Percentiles rank a stretch among this genome's conserved stretches.
Evolutionary conservation across 2,329 filamentous ascomycete genomes (phyloP).

Genomic region (Aspergillus piperis): DNA sequence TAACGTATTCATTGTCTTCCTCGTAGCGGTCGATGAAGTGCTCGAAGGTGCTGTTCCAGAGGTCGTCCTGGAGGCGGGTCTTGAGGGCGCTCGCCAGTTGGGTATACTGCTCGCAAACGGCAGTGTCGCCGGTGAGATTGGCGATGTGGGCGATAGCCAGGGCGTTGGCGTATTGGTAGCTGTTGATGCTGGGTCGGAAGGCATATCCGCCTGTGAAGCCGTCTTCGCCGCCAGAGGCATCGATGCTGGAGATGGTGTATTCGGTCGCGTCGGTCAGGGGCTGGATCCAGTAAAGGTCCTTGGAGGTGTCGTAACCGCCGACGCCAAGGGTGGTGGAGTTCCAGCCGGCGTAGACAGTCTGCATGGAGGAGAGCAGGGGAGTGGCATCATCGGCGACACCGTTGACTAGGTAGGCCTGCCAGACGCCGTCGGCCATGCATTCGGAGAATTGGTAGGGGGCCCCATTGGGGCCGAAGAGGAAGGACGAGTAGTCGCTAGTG

Average conservation of each 20-base stretch:
- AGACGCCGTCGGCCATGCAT: slow-evolving; percentile 44
- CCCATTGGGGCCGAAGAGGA: slow-evolving; percentile 43
- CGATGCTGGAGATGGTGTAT: slow-evolving; percentile 49
- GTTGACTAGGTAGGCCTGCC: slow-evolving; percentile 46
- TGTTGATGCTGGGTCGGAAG: slow-evolving; percentile 49
- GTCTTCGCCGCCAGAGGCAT: slow-evolving; percentile 38
- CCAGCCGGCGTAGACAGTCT: slow-evolving; percentile 21
- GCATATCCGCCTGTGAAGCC: slow-evolving; percentile 45
- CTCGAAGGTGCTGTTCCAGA: slow-evolving; percentile 48
- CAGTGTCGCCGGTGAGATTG: slow-evolving; percentile 28
- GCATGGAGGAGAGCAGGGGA: slow-evolving; percentile 31
- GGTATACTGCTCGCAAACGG: slow-evolving; percentile 24
- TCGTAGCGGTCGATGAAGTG: slow-evolving; percentile 50
- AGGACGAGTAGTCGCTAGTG: slow-evolving; percentile 47
- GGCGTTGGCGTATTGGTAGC: slow-evolving; percentile 49
- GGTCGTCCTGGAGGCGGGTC: slow-evolving; percentile 37
- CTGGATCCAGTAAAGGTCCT: slow-evolving; percentile 47
- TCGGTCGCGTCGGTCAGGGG: slow-evolving; percentile 49
- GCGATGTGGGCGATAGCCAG: slow-evolving; percentile 45
- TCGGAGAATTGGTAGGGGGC: slow-evolving; percentile 49
- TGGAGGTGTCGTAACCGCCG: slow-evolving; percentile 43
- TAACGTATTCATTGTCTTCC: slow-evolving; percentile 41
- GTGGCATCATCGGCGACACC: slow-evolving; percentile 38
- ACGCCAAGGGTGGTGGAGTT: slow-evolving; percentile 41
- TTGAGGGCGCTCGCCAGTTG: slow-evolving; percentile 40